Evolutionary conservation across 2,329 filamentous ascomycete genomes (phyloP).

Genomic region (Samsoniella hepiali): DNA sequence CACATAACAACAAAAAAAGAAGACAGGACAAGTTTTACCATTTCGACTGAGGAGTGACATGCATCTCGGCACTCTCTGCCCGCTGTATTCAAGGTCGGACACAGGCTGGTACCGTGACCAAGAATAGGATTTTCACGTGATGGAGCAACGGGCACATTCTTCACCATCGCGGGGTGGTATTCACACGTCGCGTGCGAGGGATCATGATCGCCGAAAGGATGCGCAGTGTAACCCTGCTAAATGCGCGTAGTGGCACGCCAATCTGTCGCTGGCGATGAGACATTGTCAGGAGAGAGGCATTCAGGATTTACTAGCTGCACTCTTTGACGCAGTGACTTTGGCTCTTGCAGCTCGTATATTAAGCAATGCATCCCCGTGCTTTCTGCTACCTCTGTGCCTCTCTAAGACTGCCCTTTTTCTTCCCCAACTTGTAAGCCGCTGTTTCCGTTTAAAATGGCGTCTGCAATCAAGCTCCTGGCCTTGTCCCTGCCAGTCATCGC

Average conservation of each 20-base stretch:
- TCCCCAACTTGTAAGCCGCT: background rate
- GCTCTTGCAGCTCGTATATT: background rate
- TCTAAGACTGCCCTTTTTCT: background rate
- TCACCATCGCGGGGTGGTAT: background rate
- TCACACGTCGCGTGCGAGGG: slow-evolving; percentile 10
- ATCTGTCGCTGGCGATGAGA: slow-evolving; percentile 12
- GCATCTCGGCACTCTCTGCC: background rate
- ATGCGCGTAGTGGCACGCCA: slow-evolving; percentile 14
- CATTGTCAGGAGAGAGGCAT: background rate
- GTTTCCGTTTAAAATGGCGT: slow-evolving; percentile 1
- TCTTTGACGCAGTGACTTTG: background rate
- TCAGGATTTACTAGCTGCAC: background rate
- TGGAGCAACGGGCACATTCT: background rate
- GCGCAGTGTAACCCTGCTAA: slow-evolving; percentile 7
- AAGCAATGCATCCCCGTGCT: background rate
- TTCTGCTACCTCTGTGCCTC: background rate
- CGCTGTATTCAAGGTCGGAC: background rate
- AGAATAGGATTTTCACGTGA: slow-evolving; percentile 6
- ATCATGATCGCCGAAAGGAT: slow-evolving; percentile 6
- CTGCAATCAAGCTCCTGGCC: slow-evolving; percentile 7
- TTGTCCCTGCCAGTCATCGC: slow-evolving; percentile 2
- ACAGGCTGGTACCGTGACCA: slow-evolving; percentile 10
- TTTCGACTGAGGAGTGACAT: too few relatives aligned
- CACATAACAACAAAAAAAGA: background rate
- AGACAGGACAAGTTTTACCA: too few relatives aligned